A percentile compares a stretch with the other conserved stretches of the same genome.
phyloP scores from a whole-genome alignment of 179 eudicot species.

The Drosera spatulata region DNA sequence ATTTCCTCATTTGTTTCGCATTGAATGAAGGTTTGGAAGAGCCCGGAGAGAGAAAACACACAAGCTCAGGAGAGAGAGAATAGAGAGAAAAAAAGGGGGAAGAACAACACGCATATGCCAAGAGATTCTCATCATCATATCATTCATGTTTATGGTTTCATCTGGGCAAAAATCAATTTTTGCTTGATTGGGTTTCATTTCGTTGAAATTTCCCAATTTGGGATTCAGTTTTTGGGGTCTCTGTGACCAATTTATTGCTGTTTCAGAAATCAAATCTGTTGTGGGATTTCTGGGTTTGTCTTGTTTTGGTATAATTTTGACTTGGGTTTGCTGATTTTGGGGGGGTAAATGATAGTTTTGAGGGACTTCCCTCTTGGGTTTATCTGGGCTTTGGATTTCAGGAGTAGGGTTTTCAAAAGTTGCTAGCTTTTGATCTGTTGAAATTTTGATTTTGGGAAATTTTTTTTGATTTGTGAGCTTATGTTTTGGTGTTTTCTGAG shows the following conservation, averaged over 20 bases:
- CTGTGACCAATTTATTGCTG: background rate
- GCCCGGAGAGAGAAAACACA: too few species aligned
- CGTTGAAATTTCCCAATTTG: background rate
- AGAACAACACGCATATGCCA: too few species aligned
- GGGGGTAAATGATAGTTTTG: conserved; percentile 23
- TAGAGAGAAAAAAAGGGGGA: too few species aligned
- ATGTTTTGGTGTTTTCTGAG: background rate
- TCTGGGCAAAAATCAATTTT: background rate
- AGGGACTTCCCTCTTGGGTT: conserved; percentile 37
- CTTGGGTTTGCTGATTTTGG: too few species aligned
- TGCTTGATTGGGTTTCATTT: background rate
- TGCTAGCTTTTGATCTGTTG: background rate
- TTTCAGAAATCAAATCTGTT: too few species aligned
- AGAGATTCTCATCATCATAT: background rate
- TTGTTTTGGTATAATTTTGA: too few species aligned
- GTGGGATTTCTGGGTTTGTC: too few species aligned
- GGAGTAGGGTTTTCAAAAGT: conserved; percentile 21
- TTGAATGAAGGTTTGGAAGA: too few species aligned
- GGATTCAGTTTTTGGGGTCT: background rate
- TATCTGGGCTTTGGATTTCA: conserved; percentile 48
- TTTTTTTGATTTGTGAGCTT: background rate
- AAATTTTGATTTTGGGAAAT: background rate
- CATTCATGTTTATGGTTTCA: too few species aligned
- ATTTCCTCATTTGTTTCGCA: too few species aligned
- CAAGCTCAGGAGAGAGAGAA: too few species aligned